These are phyloP conservation scores for Xylaria longipes DNA, from an alignment of 495 filamentous ascomycete species.

Conservation along the genomic window DNA sequence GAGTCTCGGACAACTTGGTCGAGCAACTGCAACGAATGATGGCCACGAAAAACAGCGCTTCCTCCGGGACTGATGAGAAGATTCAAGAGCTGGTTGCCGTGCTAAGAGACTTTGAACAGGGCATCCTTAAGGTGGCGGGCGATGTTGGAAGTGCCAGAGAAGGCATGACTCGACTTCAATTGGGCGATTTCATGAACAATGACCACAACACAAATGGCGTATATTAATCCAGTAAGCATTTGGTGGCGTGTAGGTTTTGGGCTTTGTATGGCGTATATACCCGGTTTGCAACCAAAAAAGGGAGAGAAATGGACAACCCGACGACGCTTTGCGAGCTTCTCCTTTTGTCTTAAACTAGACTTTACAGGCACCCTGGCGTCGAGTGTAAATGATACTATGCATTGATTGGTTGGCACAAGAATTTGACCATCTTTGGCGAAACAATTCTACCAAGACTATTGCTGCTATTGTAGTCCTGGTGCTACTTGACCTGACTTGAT, in stretches of 20 bases:
- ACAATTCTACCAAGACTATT: neutral
- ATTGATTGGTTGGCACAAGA: neutral
- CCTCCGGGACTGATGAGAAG: slow-evolving; percentile 48
- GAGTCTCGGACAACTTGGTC: slow-evolving; percentile 72
- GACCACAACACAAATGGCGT: slow-evolving; percentile 37
- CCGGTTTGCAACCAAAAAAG: slow-evolving; percentile 17
- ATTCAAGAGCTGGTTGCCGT: slow-evolving; percentile 65
- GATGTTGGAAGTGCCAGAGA: slow-evolving; percentile 73
- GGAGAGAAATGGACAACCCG: neutral
- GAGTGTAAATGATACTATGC: neutral
- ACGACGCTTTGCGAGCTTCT: neutral
- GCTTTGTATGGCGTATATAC: slow-evolving; percentile 21
- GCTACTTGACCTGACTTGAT: neutral
- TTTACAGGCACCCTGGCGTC: neutral
- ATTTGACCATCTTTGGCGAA: neutral
- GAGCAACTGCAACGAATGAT: slow-evolving; percentile 74
- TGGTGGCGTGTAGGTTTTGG: slow-evolving; percentile 10
- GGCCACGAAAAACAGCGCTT: slow-evolving; percentile 56
- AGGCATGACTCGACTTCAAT: slow-evolving; percentile 69
- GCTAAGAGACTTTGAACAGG: slow-evolving; percentile 77
- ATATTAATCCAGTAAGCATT: slow-evolving; percentile 29
- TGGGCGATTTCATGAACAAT: slow-evolving; percentile 58
- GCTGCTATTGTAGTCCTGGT: neutral
- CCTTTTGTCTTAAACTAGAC: neutral
- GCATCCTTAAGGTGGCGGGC: slow-evolving; percentile 76